Conservation (phyloP, 208 protist species). For the Leishmania tarentolae region DNA sequence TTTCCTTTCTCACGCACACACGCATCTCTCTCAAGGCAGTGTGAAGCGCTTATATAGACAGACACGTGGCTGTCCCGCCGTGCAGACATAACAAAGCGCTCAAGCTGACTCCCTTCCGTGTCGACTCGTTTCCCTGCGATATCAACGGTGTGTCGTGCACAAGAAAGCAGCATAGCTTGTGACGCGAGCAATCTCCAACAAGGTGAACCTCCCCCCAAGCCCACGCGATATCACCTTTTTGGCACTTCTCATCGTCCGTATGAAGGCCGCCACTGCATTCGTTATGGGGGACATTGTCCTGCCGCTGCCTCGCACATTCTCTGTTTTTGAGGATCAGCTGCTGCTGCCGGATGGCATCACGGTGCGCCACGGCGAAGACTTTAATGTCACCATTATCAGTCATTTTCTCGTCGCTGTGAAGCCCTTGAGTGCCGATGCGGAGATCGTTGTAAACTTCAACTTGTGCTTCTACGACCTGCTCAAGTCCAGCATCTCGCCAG, state of each 20-base stretch:
- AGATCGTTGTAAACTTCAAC: constrained; percentile 72
- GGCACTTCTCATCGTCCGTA: constrained; percentile 11
- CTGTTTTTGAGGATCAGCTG: constrained; percentile 44
- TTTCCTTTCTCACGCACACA: background rate
- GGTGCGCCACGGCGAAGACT: constrained; percentile 48
- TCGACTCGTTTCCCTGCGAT: background rate
- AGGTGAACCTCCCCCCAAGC: background rate
- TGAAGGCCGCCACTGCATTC: constrained; percentile 50
- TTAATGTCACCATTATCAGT: constrained; percentile 82
- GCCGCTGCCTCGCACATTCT: constrained; percentile 45
- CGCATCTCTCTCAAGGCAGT: background rate
- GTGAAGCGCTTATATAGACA: background rate
- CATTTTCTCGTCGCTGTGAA: constrained; percentile 73
- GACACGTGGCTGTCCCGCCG: background rate
- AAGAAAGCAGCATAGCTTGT: background rate
- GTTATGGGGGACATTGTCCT: constrained; percentile 68
- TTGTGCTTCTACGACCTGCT: constrained; percentile 65
- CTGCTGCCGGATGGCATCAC: constrained; percentile 51
- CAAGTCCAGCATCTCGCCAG: constrained; percentile 8
- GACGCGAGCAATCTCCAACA: background rate
- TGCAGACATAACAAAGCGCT: background rate
- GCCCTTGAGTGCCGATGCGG: constrained; percentile 38
- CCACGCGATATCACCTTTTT: background rate
- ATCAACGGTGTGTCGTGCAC: background rate
- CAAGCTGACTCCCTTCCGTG: background rate